A percentile compares a stretch with the other conserved stretches of the same genome.
Evolutionary conservation across 441 rosid genomes (phyloP).

Genomic region (Flueggea neowawraea): DNA sequence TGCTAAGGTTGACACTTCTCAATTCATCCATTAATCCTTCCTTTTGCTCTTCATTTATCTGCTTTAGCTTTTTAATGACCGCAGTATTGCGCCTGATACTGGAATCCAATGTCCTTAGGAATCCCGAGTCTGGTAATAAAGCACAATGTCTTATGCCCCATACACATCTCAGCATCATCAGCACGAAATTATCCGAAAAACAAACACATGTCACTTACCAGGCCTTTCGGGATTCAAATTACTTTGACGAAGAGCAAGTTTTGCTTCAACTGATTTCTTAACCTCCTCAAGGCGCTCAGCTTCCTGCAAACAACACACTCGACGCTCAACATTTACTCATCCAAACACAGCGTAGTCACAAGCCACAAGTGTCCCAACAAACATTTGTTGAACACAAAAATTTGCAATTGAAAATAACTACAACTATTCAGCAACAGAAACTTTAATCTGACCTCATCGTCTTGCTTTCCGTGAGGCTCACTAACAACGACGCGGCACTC

Average conservation of each 20-base stretch:
- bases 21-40: constrained; percentile 96
- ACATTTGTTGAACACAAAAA: background rate
- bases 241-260: constrained; percentile 86
- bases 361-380: background rate
- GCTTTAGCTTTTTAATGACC: constrained; percentile 88
- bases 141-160: constrained; percentile 21
- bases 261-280: constrained; percentile 72
- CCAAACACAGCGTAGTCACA: background rate
- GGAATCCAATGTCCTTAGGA: constrained; percentile 93
- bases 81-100: constrained; percentile 96
- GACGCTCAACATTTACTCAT: background rate
- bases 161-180: background rate
- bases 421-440: constrained; percentile 5
- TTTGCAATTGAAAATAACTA: background rate
- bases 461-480: constrained; percentile 57
- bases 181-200: background rate
- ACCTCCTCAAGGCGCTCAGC: constrained; percentile 71
- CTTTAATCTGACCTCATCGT: constrained; percentile 54
- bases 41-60: constrained; percentile 92
- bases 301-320: constrained; percentile 47
- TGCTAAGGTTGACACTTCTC: constrained; percentile 83
- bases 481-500: constrained; percentile 41
- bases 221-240: constrained; percentile 95
- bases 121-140: constrained; percentile 65
- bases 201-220: constrained; percentile 39